Conservation (phyloP, 306 rosid genomes). For the Malus asiatica region DNA sequence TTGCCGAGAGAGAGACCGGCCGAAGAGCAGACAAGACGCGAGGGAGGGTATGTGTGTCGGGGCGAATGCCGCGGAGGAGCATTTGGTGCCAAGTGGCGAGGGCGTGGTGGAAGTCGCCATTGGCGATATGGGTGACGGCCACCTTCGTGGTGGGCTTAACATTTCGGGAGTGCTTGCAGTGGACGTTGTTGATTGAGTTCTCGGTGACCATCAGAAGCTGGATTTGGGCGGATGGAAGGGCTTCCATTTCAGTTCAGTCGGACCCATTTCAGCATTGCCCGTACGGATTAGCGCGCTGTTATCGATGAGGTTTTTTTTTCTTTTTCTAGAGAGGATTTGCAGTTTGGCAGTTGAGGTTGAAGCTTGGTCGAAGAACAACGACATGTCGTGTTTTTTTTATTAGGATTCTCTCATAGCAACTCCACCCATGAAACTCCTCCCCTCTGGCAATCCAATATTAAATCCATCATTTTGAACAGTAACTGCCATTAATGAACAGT, state of each 20-base stretch:
- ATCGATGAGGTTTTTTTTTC: not conserved
- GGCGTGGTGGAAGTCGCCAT: slow-evolving; percentile 22
- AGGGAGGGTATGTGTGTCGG: slow-evolving; percentile 58
- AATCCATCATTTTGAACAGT: no score
- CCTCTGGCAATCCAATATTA: no score
- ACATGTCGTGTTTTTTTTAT: not conserved
- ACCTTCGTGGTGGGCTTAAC: no score
- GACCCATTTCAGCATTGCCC: not conserved
- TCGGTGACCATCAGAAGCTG: no score
- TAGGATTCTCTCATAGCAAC: no score
- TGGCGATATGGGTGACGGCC: slow-evolving; percentile 29
- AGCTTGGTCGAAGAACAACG: not conserved
- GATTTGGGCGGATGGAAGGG: no score
- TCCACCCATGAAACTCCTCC: no score
- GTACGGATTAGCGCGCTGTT: not conserved
- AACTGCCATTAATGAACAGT: no score
- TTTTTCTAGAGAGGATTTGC: not conserved
- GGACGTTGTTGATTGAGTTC: no score
- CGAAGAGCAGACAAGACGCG: slow-evolving; percentile 39
- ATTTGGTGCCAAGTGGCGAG: slow-evolving; percentile 41
- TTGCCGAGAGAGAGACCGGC: slow-evolving; percentile 34
- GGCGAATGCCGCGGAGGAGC: slow-evolving; percentile 48
- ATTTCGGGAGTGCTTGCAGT: no score
- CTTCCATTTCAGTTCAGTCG: not conserved
- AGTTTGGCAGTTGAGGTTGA: not conserved